Evolutionary conservation across 2,329 filamentous ascomycete genomes (phyloP), one percentile per base, ranked within the genome.

Genomic region (Lachnellula occidentalis): DNA sequence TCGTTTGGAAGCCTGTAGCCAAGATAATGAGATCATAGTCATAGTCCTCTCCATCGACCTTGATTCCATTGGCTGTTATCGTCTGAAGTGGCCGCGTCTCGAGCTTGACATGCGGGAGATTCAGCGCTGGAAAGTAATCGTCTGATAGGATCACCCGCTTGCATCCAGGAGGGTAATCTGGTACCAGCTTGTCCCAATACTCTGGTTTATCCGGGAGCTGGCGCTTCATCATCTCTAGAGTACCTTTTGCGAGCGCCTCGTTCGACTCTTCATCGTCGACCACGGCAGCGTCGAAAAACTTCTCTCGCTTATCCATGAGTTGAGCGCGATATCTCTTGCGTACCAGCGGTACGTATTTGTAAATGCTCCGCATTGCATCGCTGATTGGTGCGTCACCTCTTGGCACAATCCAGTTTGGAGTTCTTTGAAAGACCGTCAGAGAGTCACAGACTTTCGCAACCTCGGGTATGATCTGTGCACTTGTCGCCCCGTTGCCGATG

Each of bases 401-500:
- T 3, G 80, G 79, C 2, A 80, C 72, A 5, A 83, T 66, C 79
- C 80, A 84, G 60, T 83, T 83, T 0, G 81, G 78, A 0, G 78
- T 79, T 15, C 81, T 71, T 62, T 84, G 80, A 64, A 79, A 82
- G 14, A 84, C 69, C 0, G 75, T 77, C 15, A 84, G 66, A 12
- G 74, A 70, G 2, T 74, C 71, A 11, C 75, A 76, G 2, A 74
- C 70, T 45, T 78, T 78, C 2, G 76, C 74, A 34, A 83, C 71
- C 50, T 82, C 79, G 1, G 81, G 80, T 27, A 82, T 72, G 58
- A 84, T 82, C 57, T 84, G 81, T 1, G 74, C 76, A 2, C 79
- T 79, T 0, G 80, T 82, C 34, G 80, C 80, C 5, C 79, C 78
- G 63, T 82, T 84, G 2, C 81, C 81, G 37, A 85, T 77, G n/a